Evolutionary conservation across 306 rosid genomes (phyloP).

Genomic region (Begonia loranthoides): DNA sequence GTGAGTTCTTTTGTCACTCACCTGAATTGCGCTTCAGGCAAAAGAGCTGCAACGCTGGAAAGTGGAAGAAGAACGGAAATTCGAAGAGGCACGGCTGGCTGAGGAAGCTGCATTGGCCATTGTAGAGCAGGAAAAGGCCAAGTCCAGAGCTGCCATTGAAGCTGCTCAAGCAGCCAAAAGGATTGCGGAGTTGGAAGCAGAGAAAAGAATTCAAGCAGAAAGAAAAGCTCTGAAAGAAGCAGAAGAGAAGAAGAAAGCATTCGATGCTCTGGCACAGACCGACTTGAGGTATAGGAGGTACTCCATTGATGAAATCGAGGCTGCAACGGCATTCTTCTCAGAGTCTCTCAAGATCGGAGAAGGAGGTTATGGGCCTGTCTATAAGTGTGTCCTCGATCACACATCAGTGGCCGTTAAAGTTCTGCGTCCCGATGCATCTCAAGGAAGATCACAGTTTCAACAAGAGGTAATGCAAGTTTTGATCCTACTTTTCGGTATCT

Average conservation of each 20-base stretch:
- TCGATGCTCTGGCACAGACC: slow-evolving; percentile 31
- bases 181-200: slow-evolving; percentile 74
- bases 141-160: slow-evolving; percentile 76
- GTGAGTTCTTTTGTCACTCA: background rate
- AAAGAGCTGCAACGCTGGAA: slow-evolving; percentile 82
- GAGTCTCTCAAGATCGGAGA: slow-evolving; percentile 75
- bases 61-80: slow-evolving; percentile 55
- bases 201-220: slow-evolving; percentile 68
- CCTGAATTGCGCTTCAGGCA: slow-evolving; percentile 37
- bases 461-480: slow-evolving; percentile 44
- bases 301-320: slow-evolving; percentile 73
- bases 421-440: slow-evolving; percentile 92
- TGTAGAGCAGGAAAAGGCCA: slow-evolving; percentile 72
- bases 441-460: slow-evolving; percentile 81
- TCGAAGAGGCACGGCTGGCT: slow-evolving; percentile 65
- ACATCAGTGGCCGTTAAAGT: slow-evolving; percentile 84
- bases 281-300: slow-evolving; percentile 69
- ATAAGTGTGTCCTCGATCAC: slow-evolving; percentile 56
- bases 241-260: slow-evolving; percentile 51
- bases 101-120: slow-evolving; percentile 74
- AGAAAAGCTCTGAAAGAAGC: slow-evolving; percentile 57
- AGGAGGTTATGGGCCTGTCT: slow-evolving; percentile 97
- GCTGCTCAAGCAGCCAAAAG: slow-evolving; percentile 80
- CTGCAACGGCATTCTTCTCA: slow-evolving; percentile 53
- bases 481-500: background rate